Conservation (phyloP, 805 yeast species). For the Sugiyamaella lignohabitans region DNA sequence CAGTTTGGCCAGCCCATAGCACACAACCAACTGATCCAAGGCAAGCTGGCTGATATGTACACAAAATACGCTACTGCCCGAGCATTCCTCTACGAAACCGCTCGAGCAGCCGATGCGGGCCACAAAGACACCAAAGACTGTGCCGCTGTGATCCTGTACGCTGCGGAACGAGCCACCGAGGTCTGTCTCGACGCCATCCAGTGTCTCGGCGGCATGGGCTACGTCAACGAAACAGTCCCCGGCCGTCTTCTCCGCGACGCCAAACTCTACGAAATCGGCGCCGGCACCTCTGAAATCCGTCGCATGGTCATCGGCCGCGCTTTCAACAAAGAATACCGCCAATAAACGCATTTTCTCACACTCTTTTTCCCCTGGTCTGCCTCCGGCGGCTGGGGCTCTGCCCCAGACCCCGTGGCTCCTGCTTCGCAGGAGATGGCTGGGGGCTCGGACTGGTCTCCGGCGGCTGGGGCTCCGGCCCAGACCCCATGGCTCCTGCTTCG, state of each 20-base stretch:
- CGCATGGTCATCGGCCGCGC: conserved; percentile 31
- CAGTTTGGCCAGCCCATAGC: conserved; percentile 31
- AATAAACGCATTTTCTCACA: conserved; percentile 1
- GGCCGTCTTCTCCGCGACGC: conserved; percentile 30
- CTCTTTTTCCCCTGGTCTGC: background rate
- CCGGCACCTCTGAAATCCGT: conserved; percentile 30
- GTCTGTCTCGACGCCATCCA: conserved; percentile 30
- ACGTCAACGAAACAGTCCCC: conserved; percentile 30
- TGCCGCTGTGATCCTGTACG: conserved; percentile 30
- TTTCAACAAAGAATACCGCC: conserved; percentile 26
- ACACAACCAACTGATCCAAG: conserved; percentile 29
- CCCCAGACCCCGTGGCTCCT: background rate
- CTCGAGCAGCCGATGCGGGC: conserved; percentile 24
- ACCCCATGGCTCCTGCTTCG: background rate
- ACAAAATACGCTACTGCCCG: conserved; percentile 29
- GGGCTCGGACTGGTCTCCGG: background rate
- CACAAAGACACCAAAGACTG: conserved; percentile 28
- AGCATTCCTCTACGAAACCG: conserved; percentile 27
- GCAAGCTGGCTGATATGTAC: conserved; percentile 32
- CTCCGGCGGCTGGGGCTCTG: background rate
- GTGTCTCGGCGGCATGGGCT: conserved; percentile 32
- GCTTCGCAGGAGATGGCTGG: background rate
- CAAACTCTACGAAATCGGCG: conserved; percentile 31
- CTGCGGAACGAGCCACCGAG: conserved; percentile 32
- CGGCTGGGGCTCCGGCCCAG: background rate